Evolutionary conservation across 139 green algal genomes (phyloP).

Genomic region (Micractinium sp.): DNA sequence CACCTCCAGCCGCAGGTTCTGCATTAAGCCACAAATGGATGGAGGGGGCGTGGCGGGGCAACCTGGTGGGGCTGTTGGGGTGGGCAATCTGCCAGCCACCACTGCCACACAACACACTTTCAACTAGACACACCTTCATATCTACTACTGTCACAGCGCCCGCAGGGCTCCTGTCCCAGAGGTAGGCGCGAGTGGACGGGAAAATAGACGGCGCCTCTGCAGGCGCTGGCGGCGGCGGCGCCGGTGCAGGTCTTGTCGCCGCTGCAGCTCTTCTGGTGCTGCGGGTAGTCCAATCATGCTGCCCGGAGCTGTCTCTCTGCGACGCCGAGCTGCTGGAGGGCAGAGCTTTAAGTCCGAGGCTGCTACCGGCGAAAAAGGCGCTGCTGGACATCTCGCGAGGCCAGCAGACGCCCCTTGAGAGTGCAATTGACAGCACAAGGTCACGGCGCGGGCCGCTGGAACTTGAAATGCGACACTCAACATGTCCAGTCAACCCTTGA

Average conservation of each 20-base stretch:
- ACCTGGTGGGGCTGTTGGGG: not conserved
- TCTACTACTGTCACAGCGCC: not conserved
- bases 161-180: not conserved
- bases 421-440: too few relatives aligned
- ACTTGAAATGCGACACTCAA: too few relatives aligned
- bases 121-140: not conserved
- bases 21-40: not conserved
- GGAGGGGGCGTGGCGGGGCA: not conserved
- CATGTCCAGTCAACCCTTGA: too few relatives aligned
- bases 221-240: not conserved
- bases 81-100: not conserved
- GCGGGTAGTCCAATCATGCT: not conserved
- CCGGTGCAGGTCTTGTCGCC: not conserved
- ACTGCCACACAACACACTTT: not conserved
- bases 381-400: too few relatives aligned
- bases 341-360: too few relatives aligned
- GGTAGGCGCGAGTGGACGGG: not conserved
- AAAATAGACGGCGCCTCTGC: not conserved
- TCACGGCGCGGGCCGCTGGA: too few relatives aligned
- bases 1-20: slow-evolving; percentile 12
- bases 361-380: not conserved
- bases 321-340: too few relatives aligned
- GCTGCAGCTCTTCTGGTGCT: not conserved
- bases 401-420: not conserved
- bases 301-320: too few relatives aligned